Evolutionary conservation across 345 rosid genomes (phyloP).

Genomic region (Pistacia integerrima): DNA sequence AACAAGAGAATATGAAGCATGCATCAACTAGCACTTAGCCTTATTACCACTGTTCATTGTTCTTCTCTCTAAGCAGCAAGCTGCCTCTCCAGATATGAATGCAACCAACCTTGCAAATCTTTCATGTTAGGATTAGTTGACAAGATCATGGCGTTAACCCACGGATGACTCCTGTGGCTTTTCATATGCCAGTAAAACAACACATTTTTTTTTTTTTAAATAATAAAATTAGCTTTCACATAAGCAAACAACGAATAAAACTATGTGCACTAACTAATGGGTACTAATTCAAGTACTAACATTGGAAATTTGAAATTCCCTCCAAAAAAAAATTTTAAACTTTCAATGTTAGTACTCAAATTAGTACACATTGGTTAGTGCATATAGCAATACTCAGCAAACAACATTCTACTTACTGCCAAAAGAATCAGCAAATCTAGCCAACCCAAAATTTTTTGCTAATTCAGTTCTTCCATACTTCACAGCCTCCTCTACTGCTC

Average conservation of each 20-base stretch:
- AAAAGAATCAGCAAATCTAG: conserved; percentile 44
- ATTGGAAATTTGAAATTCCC: too few relatives aligned
- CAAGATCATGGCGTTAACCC: conserved; percentile 69
- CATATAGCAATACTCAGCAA: too few relatives aligned
- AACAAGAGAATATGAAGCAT: background rate
- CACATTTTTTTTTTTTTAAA: background rate
- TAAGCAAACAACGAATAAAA: conserved; percentile 3
- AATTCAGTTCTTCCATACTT: conserved; percentile 74
- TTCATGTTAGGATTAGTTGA: conserved; percentile 63
- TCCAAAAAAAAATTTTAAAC: too few relatives aligned
- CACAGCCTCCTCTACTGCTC: conserved; percentile 79
- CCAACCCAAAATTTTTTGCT: conserved; percentile 60
- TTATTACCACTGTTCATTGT: conserved; percentile 39
- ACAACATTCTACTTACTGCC: background rate
- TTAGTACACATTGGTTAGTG: too few relatives aligned
- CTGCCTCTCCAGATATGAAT: conserved; percentile 75
- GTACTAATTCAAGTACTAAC: too few relatives aligned
- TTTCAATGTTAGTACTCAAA: too few relatives aligned
- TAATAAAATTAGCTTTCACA: conserved; percentile 6
- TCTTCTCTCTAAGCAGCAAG: conserved; percentile 77
- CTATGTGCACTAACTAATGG: too few relatives aligned
- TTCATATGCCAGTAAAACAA: conserved; percentile 78
- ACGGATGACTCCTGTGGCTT: conserved; percentile 67
- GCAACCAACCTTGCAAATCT: conserved; percentile 46
- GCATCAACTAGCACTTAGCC: conserved; percentile 32